phyloP scores from a whole-genome alignment of 2,329 filamentous ascomycete species.

The Calonectria montana region DNA sequence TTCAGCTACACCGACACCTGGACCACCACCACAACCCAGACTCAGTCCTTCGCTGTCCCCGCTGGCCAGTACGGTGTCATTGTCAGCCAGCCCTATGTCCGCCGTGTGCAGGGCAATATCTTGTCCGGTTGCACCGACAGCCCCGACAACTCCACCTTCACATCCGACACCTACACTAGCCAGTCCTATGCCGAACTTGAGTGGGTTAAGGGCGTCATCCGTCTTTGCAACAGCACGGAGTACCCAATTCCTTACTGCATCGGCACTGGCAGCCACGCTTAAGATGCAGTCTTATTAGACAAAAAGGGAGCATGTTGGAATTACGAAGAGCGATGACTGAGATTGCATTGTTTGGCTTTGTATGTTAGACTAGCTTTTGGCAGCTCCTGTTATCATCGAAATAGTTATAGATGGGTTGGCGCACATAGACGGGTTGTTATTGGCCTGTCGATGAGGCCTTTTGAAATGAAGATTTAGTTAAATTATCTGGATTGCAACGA shows the following conservation, averaged over 20 bases:
- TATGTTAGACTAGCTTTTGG: not conserved
- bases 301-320: not conserved
- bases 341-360: not conserved
- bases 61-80: slow-evolving; percentile 32
- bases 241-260: slow-evolving; percentile 38
- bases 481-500: not conserved
- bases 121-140: slow-evolving; percentile 31
- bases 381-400: not conserved
- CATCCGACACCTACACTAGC: slow-evolving; percentile 30
- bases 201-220: slow-evolving; percentile 40
- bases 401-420: slow-evolving; percentile 7
- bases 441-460: not conserved
- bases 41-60: slow-evolving; percentile 29
- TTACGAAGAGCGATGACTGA: not conserved
- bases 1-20: slow-evolving; percentile 29
- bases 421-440: not conserved
- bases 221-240: slow-evolving; percentile 34
- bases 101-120: slow-evolving; percentile 31
- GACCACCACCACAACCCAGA: slow-evolving; percentile 30
- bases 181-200: slow-evolving; percentile 31
- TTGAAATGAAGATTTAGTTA: slow-evolving; percentile 3
- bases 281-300: not conserved
- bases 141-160: slow-evolving; percentile 24
- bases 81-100: slow-evolving; percentile 38
- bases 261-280: slow-evolving; percentile 28